Base-by-base conservation (phyloP, 805 yeast genomes). In the Starmerella apicola region DNA sequence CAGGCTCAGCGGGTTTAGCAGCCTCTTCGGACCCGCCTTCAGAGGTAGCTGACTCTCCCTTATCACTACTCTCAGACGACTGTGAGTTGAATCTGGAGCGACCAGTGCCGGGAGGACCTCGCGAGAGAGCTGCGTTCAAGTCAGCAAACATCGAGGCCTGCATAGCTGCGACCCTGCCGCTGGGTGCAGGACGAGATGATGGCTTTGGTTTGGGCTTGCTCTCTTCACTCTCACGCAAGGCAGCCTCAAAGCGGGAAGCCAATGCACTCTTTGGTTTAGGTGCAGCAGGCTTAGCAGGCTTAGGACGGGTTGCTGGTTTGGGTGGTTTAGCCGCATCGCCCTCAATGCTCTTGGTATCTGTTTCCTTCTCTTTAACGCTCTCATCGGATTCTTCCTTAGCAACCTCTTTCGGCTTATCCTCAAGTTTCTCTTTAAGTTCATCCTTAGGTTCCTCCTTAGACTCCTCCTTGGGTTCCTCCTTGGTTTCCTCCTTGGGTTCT, bases 81-180 rank as follows among this genome's bases (percentile, higher is more conserved):
- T 29, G 27, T n/a, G 43, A 19, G 29, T 25, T 29, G 19, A 26
- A 32, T 32, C 48, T 21, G 15, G 46, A 44, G 15, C 39, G 32
- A 5, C 41, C 38, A 15, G 37, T 36, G 3, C 43, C 42, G 4
- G 53, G 52, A 2, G 54, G 53, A 5, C 55, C 55, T 8, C 42
- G 37, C 3, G 54, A 43, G 8, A 52, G 48, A 3, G 52, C 55
- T 1, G 51, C 48, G 25, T 40, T 50, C 36, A 52, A 36, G 20
- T 51, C 47, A 5, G 49, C 50, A 17, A 51, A 49, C 39, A 42
- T 36, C 1, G 54, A 39, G 10, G 49, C 35, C 23, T 42, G 49
- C 22, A 49, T 18, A 1, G 45, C 43, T 1, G 48, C 49, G 12
- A 49, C 32, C 1, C 48, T 36, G 5, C 43, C 38, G 15, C 33